Percentiles rank a stretch among this genome's conserved stretches.
These are phyloP conservation scores for Acanthochlamys bracteata DNA, from an alignment of 106 monocot species.

Conservation along the genomic window DNA sequence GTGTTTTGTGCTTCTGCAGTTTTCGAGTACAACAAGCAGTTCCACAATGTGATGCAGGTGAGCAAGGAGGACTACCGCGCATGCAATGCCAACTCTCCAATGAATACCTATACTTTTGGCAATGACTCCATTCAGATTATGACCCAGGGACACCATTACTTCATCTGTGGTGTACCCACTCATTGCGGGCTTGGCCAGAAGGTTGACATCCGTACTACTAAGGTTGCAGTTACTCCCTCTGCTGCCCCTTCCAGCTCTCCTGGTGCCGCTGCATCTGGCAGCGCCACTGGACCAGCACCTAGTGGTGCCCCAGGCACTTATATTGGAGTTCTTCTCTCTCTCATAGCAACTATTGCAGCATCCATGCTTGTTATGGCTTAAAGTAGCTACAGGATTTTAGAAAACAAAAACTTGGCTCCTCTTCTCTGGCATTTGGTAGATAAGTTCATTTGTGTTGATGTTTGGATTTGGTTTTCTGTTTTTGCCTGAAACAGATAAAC, in stretches of 20 bases:
- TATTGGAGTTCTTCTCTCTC: neutral
- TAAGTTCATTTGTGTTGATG: too few species aligned
- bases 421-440: too few species aligned
- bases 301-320: neutral
- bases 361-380: neutral
- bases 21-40: slow-evolving; percentile 7
- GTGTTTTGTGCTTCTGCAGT: neutral
- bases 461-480: too few species aligned
- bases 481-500: too few species aligned
- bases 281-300: neutral
- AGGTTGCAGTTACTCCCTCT: slow-evolving; percentile 1
- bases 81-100: neutral
- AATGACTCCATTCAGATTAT: slow-evolving; percentile 5
- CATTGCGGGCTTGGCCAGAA: slow-evolving; percentile 3
- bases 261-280: neutral
- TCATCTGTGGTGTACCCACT: slow-evolving; percentile 6
- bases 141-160: slow-evolving; percentile 4
- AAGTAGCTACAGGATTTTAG: too few species aligned
- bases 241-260: neutral
- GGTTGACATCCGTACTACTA: neutral
- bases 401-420: too few species aligned
- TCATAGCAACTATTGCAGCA: neutral
- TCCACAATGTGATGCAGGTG: slow-evolving; percentile 7
- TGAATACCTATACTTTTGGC: neutral
- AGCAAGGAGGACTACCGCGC: slow-evolving; percentile 4